A percentile compares a stretch with the other conserved stretches of the same genome.
phyloP scores from a whole-genome alignment of 2,329 filamentous ascomycete genomes.

The Pseudopithomyces maydicus region DNA sequence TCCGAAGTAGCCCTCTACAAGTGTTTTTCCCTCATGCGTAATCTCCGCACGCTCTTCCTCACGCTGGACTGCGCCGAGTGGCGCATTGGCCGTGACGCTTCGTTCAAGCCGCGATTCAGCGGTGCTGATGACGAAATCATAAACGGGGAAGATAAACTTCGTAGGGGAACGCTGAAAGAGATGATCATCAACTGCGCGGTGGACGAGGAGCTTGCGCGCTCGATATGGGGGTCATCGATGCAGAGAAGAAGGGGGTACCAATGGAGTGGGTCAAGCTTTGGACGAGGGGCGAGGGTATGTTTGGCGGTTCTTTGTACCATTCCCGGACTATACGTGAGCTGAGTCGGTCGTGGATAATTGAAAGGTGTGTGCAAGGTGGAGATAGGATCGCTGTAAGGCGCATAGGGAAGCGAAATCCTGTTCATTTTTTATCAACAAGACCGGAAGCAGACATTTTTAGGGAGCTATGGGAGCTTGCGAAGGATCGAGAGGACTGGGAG shows the following conservation, averaged over 20 bases:
- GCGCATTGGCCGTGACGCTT: constrained; percentile 13
- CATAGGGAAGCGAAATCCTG: constrained; percentile 12
- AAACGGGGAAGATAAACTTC: neutral
- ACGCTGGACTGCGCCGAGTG: constrained; percentile 22
- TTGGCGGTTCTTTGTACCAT: neutral
- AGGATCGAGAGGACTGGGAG: constrained; percentile 19
- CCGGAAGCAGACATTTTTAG: constrained; percentile 12
- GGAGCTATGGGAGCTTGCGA: constrained; percentile 17
- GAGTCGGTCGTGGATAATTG: constrained; percentile 29
- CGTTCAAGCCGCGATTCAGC: constrained; percentile 16
- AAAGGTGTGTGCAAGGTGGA: constrained; percentile 18
- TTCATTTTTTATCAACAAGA: neutral
- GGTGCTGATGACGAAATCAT: constrained; percentile 15
- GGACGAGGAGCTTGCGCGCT: constrained; percentile 23
- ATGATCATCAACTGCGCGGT: constrained; percentile 25
- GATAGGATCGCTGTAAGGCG: constrained; percentile 21
- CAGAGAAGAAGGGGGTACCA: constrained; percentile 19
- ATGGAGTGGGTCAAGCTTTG: constrained; percentile 25
- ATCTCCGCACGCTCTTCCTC: constrained; percentile 19
- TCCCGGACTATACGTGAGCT: constrained; percentile 9
- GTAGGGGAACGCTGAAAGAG: constrained; percentile 18
- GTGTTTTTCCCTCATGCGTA: constrained; percentile 20
- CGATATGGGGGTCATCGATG: constrained; percentile 22
- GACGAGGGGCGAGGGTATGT: constrained; percentile 17
- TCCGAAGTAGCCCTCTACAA: constrained; percentile 21